phyloP scores from a whole-genome alignment of 2,329 filamentous ascomycete genomes.

The Hymenoscyphus repandus region DNA sequence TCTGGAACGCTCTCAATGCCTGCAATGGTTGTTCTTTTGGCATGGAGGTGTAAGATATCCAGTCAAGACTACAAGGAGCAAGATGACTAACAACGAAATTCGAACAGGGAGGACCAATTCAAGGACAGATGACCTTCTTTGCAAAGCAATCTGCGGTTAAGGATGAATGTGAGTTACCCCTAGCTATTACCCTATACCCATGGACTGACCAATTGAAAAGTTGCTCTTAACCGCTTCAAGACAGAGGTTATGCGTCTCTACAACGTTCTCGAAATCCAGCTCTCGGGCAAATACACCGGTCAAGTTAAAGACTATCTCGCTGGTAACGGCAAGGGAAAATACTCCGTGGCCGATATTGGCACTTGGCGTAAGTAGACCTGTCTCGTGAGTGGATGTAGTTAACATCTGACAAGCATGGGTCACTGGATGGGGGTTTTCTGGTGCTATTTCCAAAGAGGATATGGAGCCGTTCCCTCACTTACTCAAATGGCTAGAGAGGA shows the following conservation, averaged over 20 bases:
- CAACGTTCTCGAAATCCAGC: constrained; percentile 50
- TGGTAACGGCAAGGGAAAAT: constrained; percentile 49
- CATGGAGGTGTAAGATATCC: constrained; percentile 31
- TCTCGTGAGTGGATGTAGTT: not conserved
- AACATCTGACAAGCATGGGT: constrained; percentile 44
- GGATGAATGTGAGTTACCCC: not conserved
- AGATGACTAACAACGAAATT: not conserved
- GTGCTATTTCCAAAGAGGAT: constrained; percentile 40
- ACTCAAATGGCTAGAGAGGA: constrained; percentile 47
- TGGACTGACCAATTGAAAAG: constrained; percentile 7
- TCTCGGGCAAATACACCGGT: constrained; percentile 46
- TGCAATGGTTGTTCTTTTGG: constrained; percentile 54
- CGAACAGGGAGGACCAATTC: not conserved
- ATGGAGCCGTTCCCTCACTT: constrained; percentile 46
- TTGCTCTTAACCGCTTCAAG: constrained; percentile 45
- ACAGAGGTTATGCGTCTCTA: constrained; percentile 48
- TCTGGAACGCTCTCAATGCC: constrained; percentile 41
- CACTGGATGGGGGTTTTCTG: constrained; percentile 38
- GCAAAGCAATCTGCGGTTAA: constrained; percentile 3
- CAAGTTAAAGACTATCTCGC: constrained; percentile 46
- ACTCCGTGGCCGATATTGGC: constrained; percentile 47
- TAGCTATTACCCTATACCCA: not conserved
- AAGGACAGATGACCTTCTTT: constrained; percentile 10
- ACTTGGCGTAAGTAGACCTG: constrained; percentile 35
- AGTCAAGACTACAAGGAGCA: not conserved